These are phyloP conservation scores for Entophlyctis helioformis DNA, from an alignment of 192 early-diverging fungal species.

Conservation along the genomic window DNA sequence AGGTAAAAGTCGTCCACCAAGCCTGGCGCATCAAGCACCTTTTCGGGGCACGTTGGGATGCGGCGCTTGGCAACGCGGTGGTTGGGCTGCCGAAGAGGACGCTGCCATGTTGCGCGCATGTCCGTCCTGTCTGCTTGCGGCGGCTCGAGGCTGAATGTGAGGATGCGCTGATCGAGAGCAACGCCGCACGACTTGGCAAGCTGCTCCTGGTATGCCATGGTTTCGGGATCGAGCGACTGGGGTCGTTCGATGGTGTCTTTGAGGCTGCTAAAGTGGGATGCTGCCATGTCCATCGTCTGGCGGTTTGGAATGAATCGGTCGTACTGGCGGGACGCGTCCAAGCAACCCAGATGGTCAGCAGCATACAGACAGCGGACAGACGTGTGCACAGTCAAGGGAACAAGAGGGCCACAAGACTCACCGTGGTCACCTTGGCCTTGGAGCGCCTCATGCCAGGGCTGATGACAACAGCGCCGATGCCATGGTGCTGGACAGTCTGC, in stretches of 20 bases:
- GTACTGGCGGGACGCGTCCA: conserved; percentile 17
- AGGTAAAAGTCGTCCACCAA: conserved; percentile 44
- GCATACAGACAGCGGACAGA: too few species aligned
- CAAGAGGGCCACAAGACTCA: too few species aligned
- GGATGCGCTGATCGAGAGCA: conserved; percentile 64
- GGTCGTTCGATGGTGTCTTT: background rate
- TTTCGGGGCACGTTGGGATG: conserved; percentile 70
- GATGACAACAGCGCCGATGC: too few species aligned
- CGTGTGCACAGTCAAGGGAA: too few species aligned
- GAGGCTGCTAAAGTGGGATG: conserved; percentile 55
- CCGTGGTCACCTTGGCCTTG: too few species aligned
- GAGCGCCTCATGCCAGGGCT: too few species aligned
- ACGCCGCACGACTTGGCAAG: conserved; percentile 74
- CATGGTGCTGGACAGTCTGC: too few species aligned
- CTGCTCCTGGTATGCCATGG: conserved; percentile 60
- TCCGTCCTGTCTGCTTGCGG: conserved; percentile 39
- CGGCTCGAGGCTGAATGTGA: conserved; percentile 67
- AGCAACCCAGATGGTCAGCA: too few species aligned
- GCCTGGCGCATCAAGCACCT: conserved; percentile 79
- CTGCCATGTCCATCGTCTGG: conserved; percentile 50
- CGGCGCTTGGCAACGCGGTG: conserved; percentile 27
- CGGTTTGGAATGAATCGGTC: conserved; percentile 87
- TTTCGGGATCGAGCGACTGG: conserved; percentile 16
- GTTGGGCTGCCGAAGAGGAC: conserved; percentile 26
- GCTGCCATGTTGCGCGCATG: conserved; percentile 43